Evolutionary conservation across 1,139 yeast genomes (phyloP).

Genomic region (Suhomyces anneliseae): DNA sequence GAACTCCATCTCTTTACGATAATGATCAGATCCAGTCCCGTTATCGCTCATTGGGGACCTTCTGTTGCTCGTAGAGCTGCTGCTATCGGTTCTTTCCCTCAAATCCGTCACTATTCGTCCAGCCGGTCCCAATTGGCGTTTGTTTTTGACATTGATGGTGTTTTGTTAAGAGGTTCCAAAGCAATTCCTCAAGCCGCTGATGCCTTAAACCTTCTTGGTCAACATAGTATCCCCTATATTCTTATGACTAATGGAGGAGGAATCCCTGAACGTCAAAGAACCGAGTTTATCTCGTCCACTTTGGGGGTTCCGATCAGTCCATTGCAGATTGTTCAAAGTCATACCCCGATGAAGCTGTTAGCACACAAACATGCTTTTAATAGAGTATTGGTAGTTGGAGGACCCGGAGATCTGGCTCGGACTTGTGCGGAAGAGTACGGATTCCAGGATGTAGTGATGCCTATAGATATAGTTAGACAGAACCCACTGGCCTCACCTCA

Average conservation of each 20-base stretch:
- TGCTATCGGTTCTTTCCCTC: no score
- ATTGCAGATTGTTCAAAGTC: conserved; percentile 80
- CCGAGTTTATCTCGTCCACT: conserved; percentile 52
- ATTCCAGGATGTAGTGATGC: conserved; percentile 72
- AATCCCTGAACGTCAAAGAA: conserved; percentile 61
- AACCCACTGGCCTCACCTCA: conserved; percentile 73
- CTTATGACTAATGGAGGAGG: conserved; percentile 96
- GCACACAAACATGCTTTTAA: conserved; percentile 44
- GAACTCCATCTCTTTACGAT: not conserved
- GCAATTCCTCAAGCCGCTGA: conserved; percentile 68
- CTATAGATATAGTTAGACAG: conserved; percentile 65
- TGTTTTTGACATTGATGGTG: conserved; percentile 81
- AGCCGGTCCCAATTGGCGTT: conserved; percentile 23
- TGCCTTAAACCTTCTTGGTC: conserved; percentile 60
- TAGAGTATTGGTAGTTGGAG: conserved; percentile 82
- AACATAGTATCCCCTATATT: conserved; percentile 70
- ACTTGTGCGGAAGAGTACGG: conserved; percentile 79
- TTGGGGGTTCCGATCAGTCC: conserved; percentile 54
- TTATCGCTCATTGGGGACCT: not conserved
- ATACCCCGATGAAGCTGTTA: conserved; percentile 80
- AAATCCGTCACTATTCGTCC: not conserved
- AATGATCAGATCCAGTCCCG: not conserved
- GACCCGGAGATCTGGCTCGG: conserved; percentile 68
- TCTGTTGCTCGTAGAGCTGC: not conserved
- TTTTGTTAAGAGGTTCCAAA: conserved; percentile 72